These are phyloP conservation scores for Collybia mongolica DNA, from an alignment of 768 basidiomycete species.

Conservation along the genomic window DNA sequence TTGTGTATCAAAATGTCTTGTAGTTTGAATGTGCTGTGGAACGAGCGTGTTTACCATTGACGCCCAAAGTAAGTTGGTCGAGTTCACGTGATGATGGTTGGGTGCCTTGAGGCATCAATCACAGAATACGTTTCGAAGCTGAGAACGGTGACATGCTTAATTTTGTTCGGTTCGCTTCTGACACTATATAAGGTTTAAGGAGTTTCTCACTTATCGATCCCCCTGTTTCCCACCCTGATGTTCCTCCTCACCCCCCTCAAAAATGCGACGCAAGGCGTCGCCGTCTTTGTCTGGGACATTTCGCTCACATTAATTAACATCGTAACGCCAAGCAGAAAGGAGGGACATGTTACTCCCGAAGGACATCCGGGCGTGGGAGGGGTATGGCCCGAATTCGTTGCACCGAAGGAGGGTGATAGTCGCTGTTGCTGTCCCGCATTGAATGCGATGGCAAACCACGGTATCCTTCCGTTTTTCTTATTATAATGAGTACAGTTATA, in stretches of 20 bases:
- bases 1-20: too few relatives aligned
- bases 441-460: slow-evolving; percentile 84
- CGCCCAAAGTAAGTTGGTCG: too few relatives aligned
- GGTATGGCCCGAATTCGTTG: slow-evolving; percentile 65
- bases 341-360: slow-evolving; percentile 54
- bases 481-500: slow-evolving; percentile 9
- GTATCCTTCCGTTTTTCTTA: slow-evolving; percentile 43
- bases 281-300: slow-evolving; percentile 50
- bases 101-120: too few relatives aligned
- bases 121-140: too few relatives aligned
- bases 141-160: neutral
- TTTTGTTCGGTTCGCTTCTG: slow-evolving; percentile 9
- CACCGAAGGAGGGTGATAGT: slow-evolving; percentile 63
- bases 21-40: too few relatives aligned
- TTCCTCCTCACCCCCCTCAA: slow-evolving; percentile 29
- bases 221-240: slow-evolving; percentile 19
- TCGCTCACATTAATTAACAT: slow-evolving; percentile 50
- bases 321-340: slow-evolving; percentile 43
- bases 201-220: slow-evolving; percentile 1
- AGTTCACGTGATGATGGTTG: too few relatives aligned
- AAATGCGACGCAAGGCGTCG: slow-evolving; percentile 23
- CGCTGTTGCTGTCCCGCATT: slow-evolving; percentile 72
- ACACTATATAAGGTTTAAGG: slow-evolving; percentile 6
- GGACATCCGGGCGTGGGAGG: slow-evolving; percentile 59
- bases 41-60: too few relatives aligned